Evolutionary conservation across 306 rosid genomes (phyloP).

Genomic region (Glycine tomentella): DNA sequence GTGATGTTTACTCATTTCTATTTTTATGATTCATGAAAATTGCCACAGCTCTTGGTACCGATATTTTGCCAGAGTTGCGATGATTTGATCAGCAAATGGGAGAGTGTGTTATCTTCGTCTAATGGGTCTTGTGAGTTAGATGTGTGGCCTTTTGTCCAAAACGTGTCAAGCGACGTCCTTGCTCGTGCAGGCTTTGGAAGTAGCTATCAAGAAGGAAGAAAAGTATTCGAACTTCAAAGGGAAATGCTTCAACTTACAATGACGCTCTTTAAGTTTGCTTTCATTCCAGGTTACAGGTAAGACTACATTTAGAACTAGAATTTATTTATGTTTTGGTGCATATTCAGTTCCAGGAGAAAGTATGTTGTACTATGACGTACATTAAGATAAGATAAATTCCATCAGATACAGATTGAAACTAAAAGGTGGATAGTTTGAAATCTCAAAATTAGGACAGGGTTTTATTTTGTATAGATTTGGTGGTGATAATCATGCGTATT

Average conservation of each 20-base stretch:
- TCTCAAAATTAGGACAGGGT: neutral
- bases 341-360: too few relatives aligned
- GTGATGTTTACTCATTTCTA: neutral
- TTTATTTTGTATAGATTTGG: neutral
- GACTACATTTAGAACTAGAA: neutral
- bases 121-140: conserved; percentile 51
- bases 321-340: neutral
- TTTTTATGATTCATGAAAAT: neutral
- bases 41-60: conserved; percentile 48
- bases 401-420: neutral
- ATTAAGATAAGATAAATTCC: too few relatives aligned
- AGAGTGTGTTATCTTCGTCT: conserved; percentile 32
- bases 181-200: conserved; percentile 60
- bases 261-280: conserved; percentile 56
- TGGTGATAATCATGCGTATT: neutral
- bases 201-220: conserved; percentile 49
- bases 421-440: neutral
- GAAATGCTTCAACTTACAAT: conserved; percentile 52
- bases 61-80: conserved; percentile 47
- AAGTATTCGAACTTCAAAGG: conserved; percentile 50
- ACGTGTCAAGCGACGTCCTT: conserved; percentile 53
- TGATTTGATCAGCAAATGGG: conserved; percentile 47
- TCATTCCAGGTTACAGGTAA: conserved; percentile 55
- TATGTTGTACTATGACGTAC: too few relatives aligned
- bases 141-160: conserved; percentile 52